These are phyloP conservation scores for Tolypocladium amazonense DNA, from an alignment of 2,329 filamentous ascomycete species.

Conservation along the genomic window DNA sequence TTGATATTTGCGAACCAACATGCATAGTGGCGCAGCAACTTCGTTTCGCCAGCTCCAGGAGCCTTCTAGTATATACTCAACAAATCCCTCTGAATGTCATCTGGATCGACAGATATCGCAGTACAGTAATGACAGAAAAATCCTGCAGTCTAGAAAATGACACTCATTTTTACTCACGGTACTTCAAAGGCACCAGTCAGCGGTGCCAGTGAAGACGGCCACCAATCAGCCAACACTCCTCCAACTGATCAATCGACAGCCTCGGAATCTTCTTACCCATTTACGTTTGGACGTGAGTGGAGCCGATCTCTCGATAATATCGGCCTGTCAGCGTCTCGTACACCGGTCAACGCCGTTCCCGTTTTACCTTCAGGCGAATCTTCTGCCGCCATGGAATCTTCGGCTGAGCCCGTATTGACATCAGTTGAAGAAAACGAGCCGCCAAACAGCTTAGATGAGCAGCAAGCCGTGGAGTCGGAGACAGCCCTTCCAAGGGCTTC, in stretches of 20 bases:
- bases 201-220: not conserved
- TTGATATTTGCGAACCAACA: not conserved
- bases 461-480: not conserved
- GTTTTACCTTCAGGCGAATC: too few species aligned
- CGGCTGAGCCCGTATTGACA: not conserved
- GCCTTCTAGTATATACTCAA: not conserved
- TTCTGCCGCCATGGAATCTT: not conserved
- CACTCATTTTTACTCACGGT: not conserved
- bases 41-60: not conserved
- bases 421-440: not conserved
- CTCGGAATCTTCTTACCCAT: not conserved
- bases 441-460: not conserved
- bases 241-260: not conserved
- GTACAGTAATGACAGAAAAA: too few species aligned
- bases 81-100: not conserved
- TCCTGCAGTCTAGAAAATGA: too few species aligned
- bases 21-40: not conserved
- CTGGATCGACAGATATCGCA: not conserved
- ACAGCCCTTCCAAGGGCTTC: too few species aligned
- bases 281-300: not conserved
- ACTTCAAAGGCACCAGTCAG: not conserved
- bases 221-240: not conserved
- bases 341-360: too few species aligned
- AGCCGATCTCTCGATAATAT: not conserved
- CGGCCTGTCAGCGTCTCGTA: too few species aligned